Evolutionary conservation across 495 filamentous ascomycete species (phyloP), one percentile per base, ranked within the genome.

Genomic region (Melanomma pulvis-pyrius): DNA sequence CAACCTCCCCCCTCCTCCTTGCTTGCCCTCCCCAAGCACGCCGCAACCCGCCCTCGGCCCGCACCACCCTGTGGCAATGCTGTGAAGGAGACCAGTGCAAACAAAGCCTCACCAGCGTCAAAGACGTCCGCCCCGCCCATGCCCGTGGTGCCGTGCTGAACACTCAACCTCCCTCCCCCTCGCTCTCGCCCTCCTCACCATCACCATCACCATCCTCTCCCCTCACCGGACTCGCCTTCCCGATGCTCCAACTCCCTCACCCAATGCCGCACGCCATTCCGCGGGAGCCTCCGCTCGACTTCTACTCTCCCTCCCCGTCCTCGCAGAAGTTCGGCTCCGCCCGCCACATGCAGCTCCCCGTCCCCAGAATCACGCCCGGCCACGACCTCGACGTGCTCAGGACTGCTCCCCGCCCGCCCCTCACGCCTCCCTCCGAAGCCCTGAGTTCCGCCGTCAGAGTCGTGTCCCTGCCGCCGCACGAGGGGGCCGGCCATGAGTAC

Each of bases 261-360:
- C 66, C 70, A 64, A 72, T 69, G 70, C 70, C 70, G 69, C 65
- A 69, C 62, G 66, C 66, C 39, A 11, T 69, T 8, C 47, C 61
- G 50, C 68, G 59, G 54, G 70, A 72, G n/a, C 52, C 25, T 19
- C 25, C 66, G n/a, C 55, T 63, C 59, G 66, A 72, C 62, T 69
- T 55, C 62, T 69, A 61, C 65, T 50, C 59, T 21, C 55, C 63
- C 57, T 52, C 53, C 47, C 30, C 34, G 54, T 41, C 60, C 32
- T 2, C 59, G 21, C 52, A 61, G 8, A 61, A 62, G 46, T 36
- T 61, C 57, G 63, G 67, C n/a, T 24, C 57, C 12, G 11, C 59
- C 26, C 57, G 51, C 54, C 51, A 66, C 21, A 69, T 62, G 68
- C 68, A 70, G 63, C 70, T 67, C 7, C 70, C 65, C 6, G 29